phyloP scores from a whole-genome alignment of 441 rosid species.

The Erysimum cheiri region DNA sequence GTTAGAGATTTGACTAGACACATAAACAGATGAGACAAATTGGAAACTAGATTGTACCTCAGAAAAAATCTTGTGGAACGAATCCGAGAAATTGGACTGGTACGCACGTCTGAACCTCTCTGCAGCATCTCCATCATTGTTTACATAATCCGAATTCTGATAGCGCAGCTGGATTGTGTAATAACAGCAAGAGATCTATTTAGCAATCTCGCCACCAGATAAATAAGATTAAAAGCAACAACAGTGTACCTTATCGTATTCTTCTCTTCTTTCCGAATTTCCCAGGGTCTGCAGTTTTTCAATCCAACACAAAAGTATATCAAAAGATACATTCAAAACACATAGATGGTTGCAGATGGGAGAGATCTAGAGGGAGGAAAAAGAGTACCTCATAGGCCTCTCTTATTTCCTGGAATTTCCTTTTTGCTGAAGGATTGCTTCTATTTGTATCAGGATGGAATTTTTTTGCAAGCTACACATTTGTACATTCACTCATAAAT shows the following conservation, averaged over 20 bases:
- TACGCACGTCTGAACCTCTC: constrained; percentile 63
- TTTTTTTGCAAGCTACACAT: constrained; percentile 83
- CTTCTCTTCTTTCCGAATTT: constrained; percentile 69
- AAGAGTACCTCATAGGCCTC: constrained; percentile 83
- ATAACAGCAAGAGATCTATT: constrained; percentile 18
- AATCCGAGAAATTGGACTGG: constrained; percentile 73
- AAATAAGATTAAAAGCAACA: constrained; percentile 32
- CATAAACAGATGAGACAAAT: constrained; percentile 21
- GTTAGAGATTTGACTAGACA: constrained; percentile 37
- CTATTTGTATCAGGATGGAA: constrained; percentile 92
- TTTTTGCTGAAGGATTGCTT: constrained; percentile 82
- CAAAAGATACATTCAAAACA: background rate
- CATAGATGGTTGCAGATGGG: background rate
- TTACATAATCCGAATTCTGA: constrained; percentile 52
- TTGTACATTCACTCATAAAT: constrained; percentile 20
- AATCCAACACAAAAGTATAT: constrained; percentile 24
- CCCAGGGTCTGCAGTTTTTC: constrained; percentile 61
- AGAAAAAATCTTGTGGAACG: constrained; percentile 85
- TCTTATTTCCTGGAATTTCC: constrained; percentile 81
- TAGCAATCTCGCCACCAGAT: constrained; percentile 24
- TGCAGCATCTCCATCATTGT: constrained; percentile 57
- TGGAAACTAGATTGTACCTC: constrained; percentile 55
- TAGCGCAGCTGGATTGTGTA: constrained; percentile 48
- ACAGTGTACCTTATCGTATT: constrained; percentile 66
- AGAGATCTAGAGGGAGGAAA: background rate